Percentiles rank a stretch among this genome's conserved stretches.
phyloP scores from a whole-genome alignment of 495 filamentous ascomycete genomes.

The Aspergillus sparsus region DNA sequence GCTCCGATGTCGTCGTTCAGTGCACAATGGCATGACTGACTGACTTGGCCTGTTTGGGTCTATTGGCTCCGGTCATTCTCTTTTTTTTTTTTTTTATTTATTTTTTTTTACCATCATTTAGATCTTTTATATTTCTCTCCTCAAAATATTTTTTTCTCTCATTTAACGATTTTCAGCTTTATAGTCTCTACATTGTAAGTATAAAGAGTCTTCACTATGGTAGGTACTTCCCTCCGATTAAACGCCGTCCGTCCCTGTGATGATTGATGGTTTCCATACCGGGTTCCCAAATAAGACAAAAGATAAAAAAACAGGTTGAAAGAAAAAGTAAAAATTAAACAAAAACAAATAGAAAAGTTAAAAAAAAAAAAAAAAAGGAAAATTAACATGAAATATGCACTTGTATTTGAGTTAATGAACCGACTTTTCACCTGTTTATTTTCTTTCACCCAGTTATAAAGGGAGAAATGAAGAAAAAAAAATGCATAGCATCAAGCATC shows the following conservation, averaged over 20 bases:
- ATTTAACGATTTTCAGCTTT: conserved; percentile 3
- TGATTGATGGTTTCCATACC: background rate
- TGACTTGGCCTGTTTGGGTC: no score
- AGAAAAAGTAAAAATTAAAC: conserved; percentile 1
- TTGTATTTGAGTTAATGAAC: background rate
- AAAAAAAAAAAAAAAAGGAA: conserved; percentile 19
- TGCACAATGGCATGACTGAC: no score
- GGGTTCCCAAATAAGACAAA: conserved; percentile 8
- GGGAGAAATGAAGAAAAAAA: conserved; percentile 9
- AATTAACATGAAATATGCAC: conserved; percentile 14
- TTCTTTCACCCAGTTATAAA: conserved; percentile 13
- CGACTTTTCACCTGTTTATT: conserved; percentile 7
- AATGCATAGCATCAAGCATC: no score
- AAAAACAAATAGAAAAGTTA: conserved; percentile 17
- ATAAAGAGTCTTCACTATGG: background rate
- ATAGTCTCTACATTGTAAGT: conserved; percentile 5
- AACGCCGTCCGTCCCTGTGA: conserved; percentile 10
- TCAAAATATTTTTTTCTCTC: background rate
- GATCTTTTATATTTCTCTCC: background rate
- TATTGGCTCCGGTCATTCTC: conserved; percentile 18
- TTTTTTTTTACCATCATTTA: background rate
- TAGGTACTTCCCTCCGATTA: conserved; percentile 1
- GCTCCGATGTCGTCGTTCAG: conserved; percentile 41
- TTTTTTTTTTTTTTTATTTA: background rate
- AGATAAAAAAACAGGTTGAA: conserved; percentile 14